Evolutionary conservation across 1,284 basidiomycete genomes (phyloP), one percentile per base, ranked within the genome.

Genomic region (Taiwanofungus camphoratus): DNA sequence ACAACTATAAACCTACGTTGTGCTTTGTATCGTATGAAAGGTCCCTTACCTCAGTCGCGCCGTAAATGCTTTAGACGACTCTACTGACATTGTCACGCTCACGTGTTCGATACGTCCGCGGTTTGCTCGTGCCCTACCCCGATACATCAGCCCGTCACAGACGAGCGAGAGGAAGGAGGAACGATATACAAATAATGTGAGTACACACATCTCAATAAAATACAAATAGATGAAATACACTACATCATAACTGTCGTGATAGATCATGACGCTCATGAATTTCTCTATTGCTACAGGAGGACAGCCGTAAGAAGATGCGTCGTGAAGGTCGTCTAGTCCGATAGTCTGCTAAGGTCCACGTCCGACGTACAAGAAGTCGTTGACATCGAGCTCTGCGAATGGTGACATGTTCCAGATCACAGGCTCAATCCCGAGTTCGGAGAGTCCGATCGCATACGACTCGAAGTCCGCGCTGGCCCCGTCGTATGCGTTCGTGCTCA

Each of bases 371-470:
- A 50, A 48, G 41, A 52, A 39, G 24, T 46, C 31, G 48, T 39
- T 48, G 45, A 52, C 48, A 38, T 56, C 49, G 35, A 53, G 35
- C 21, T 52, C 45, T 22, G 31, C 44, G 39, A 42, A 44, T 3
- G 51, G 41, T 34, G 52, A 41, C 20, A 42, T 21, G 41, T 37
- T 38, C 42, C 51, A 54, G 18, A 37, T 33, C 19, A 18, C 9
- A 7, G 37, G 45, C 36, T 39, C 35, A 34, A 56, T 55, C 9
- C 48, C 51, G 19, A 48, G 49, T 11, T 50, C 51, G 15, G 45
- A 44, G 23, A 59, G 44, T n/a, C 55, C 56, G 18, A 48, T 27
- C 11, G 49, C 36, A 46, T 59, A 59, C 16, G 51, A 36, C 41
- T 55, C 47, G 39, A 55, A 44, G 41, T 56, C 48, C 19, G 43